Percentiles rank a stretch among this genome's conserved stretches.
Evolutionary conservation across 306 rosid species (phyloP).

Genomic region (Sphenostylis stenocarpa): DNA sequence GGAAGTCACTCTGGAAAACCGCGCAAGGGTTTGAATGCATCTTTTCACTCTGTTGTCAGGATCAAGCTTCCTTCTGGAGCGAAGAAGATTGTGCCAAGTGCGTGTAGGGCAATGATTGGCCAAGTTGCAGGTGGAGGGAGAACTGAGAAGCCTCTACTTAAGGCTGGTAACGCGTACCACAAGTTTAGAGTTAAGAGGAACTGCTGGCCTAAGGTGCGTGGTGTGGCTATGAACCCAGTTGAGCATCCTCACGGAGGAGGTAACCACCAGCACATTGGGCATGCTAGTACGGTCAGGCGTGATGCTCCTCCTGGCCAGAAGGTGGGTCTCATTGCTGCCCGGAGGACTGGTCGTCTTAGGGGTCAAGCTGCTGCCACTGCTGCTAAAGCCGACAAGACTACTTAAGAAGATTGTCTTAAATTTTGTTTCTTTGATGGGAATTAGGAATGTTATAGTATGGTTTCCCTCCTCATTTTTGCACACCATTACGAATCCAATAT

Average conservation of each 20-base stretch:
- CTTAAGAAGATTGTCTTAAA: conserved; percentile 35
- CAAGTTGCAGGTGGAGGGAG: conserved; percentile 93
- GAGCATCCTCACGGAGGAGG: conserved; percentile 97
- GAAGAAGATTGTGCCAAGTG: conserved; percentile 79
- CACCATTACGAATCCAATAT: too few species aligned
- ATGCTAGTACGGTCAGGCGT: conserved; percentile 74
- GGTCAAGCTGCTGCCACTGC: conserved; percentile 86
- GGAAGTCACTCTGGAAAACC: not conserved
- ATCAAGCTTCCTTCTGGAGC: conserved; percentile 84
- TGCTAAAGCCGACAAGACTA: conserved; percentile 59
- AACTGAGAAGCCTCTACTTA: conserved; percentile 75
- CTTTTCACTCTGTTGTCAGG: conserved; percentile 28
- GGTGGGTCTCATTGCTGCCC: conserved; percentile 87
- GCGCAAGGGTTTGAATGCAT: not conserved
- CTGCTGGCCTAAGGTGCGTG: conserved; percentile 93
- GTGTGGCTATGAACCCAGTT: conserved; percentile 94
- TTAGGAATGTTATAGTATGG: too few species aligned
- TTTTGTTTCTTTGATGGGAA: conserved; percentile 23
- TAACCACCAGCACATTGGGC: conserved; percentile 89
- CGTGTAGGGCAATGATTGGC: conserved; percentile 79
- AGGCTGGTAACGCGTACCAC: conserved; percentile 87
- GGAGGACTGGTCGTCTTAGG: conserved; percentile 80
- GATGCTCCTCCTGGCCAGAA: conserved; percentile 87
- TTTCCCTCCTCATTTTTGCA: too few species aligned
- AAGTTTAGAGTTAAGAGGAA: conserved; percentile 81